A percentile compares a stretch with the other conserved stretches of the same genome.
phyloP scores from a whole-genome alignment of 2,329 filamentous ascomycete genomes.

The Claviceps pazoutovae region DNA sequence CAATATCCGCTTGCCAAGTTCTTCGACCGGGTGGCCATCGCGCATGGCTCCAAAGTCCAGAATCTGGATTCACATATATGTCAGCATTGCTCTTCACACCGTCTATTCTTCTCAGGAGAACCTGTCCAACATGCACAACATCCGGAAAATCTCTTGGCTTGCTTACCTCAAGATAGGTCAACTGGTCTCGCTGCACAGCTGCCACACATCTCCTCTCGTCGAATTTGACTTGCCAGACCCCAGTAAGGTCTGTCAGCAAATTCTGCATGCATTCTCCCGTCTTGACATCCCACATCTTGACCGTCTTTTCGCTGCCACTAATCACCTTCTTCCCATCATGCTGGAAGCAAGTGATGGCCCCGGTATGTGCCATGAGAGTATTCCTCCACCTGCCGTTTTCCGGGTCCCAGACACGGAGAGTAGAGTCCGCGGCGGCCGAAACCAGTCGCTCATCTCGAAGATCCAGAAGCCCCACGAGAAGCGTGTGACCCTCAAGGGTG shows the following conservation, averaged over 20 bases:
- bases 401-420: slow-evolving; percentile 91
- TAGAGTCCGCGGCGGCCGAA: slow-evolving; percentile 89
- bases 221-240: slow-evolving; percentile 99
- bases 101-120: too few relatives aligned
- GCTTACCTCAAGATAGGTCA: slow-evolving; percentile 91
- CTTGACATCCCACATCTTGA: slow-evolving; percentile 97
- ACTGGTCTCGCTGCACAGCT: slow-evolving; percentile 79
- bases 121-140: too few relatives aligned
- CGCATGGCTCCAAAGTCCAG: slow-evolving; percentile 92
- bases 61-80: slow-evolving; percentile 42
- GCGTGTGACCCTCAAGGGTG: slow-evolving; percentile 83
- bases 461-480: slow-evolving; percentile 84
- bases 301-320: slow-evolving; percentile 81
- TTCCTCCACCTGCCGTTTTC: slow-evolving; percentile 83
- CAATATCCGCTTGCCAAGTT: slow-evolving; percentile 68
- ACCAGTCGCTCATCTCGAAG: slow-evolving; percentile 81
- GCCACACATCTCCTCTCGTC: slow-evolving; percentile 91
- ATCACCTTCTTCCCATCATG: slow-evolving; percentile 96
- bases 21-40: slow-evolving; percentile 65
- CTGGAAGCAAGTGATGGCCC: slow-evolving; percentile 96
- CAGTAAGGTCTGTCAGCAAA: slow-evolving; percentile 79
- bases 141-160: slow-evolving; percentile 18
- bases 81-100: not conserved
- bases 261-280: slow-evolving; percentile 89
- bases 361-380: slow-evolving; percentile 83